Evolutionary conservation across 2,329 filamentous ascomycete genomes (phyloP), one percentile per base, ranked within the genome.

Genomic region (Ophiostoma sp.): DNA sequence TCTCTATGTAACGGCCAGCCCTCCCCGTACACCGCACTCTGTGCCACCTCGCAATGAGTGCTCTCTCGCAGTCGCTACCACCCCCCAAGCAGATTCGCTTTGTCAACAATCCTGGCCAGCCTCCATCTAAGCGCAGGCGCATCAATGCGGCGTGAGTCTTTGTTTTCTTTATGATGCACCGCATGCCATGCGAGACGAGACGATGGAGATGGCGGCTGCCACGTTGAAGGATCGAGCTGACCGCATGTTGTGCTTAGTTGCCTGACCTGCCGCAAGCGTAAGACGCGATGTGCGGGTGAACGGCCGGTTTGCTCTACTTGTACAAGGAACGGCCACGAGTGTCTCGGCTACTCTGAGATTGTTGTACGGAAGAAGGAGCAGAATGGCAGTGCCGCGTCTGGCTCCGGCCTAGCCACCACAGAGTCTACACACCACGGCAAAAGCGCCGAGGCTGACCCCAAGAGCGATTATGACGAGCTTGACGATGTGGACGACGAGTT

Each of bases 71-170:
- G 73, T 75, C 75, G 73, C 75, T 79, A 71, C 79, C 81, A 69
- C 77, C 80, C 63, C 83, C 80, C 68, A 87, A 85, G 77, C 83
- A 85, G 76, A 91, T 92, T 73, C 89, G 90, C 73, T 94, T 93
- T 77, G 90, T 94, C 73, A 90, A 92, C 72, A 92, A 89, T 74
- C 89, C 93, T 78, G 90, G 91, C 71, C 89, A 91, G 72, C 91
- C 91, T 65, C 90, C 91, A 71, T 89, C 89, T 40, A 94, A 93
- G 78, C 83, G 90, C 74, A 85, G 91, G 75, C 84, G 91, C 74
- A 91, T 94, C 75, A 92, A 89, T 79, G 89, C 90, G 74, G 91
- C 91, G 86, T 91, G 83, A 78, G 87, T 84, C 12, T 12, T 44
- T 64, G 8, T 4, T 41, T 18, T 14, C 41, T 64, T 18, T 18